Evolutionary conservation across 208 protist genomes (phyloP), one percentile per base, ranked within the genome.

Genomic region (Trypanosoma melophagium): DNA sequence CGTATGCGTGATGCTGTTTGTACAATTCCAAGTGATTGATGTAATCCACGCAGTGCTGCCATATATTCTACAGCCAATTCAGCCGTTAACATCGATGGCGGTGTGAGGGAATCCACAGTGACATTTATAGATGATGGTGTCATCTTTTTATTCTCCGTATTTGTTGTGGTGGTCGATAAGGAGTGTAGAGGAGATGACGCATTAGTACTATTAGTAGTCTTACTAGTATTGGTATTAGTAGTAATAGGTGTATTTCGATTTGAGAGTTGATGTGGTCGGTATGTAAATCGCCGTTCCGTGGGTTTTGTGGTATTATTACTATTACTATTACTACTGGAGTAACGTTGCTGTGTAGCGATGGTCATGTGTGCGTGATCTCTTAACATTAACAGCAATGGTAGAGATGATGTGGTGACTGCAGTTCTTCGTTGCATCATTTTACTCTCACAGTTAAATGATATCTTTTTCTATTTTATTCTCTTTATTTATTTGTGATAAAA

Each of bases 31-130:
- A 69, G 42, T 16, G 50, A 51, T 3, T 31, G 47, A 47, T 76
- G 70, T 22, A 58, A 13, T 12, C 49, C 47, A 21, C 63, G 61
- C 45, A 76, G 25, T 3, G 41, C 47, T 8, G 52, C 54, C 49
- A 76, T 0, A 58, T 70, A 69, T 35, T 56, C 55, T 14, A 69
- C 57, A 4, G 55, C 53, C n/a, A 24, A 0, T 5, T 57, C 44
- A 3, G 13, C 16, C 12, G 70, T 66, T 22, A 76, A 57, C 13
- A 47, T 2, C 3, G 58, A 35, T 3, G 67, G 67, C 0, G 67
- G 67, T 21, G 31, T 52, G 14, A 67, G 21, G 0, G 52, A 58
- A 47, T 69, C 55, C 13, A 45, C 9, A 0, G 53, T 44, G 2
- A 69, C 10, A 7, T 54, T 19, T 24, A 51, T n/a, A 21, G 53